Percentiles rank a stretch among this genome's conserved stretches.
Conservation (phyloP, 345 rosid genomes). For the Iberis pinnata region DNA sequence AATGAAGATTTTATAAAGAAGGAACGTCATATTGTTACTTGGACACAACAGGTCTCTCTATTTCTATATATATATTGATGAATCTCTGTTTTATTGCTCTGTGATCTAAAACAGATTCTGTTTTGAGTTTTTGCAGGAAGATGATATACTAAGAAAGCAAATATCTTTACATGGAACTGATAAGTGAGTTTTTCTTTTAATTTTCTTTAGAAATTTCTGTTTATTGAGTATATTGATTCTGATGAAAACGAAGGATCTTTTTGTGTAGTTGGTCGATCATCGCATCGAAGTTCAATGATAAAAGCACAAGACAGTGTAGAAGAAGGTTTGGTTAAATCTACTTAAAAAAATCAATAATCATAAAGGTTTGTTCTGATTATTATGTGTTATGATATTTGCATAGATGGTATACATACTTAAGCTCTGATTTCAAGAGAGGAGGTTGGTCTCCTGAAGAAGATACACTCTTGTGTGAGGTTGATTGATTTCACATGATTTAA, state of each 20-base stretch:
- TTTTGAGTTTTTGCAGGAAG: constrained; percentile 55
- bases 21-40: constrained; percentile 79
- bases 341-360: background rate
- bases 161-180: constrained; percentile 79
- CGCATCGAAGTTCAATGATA: constrained; percentile 85
- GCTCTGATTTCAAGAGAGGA: constrained; percentile 96
- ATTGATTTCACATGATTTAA: background rate
- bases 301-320: constrained; percentile 95
- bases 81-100: constrained; percentile 17
- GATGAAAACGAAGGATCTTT: constrained; percentile 7
- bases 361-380: constrained; percentile 22
- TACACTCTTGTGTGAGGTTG: constrained; percentile 85
- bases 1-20: constrained; percentile 77
- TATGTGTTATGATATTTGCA: constrained; percentile 1
- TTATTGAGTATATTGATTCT: constrained; percentile 17
- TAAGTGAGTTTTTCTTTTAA: constrained; percentile 40
- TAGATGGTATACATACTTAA: constrained; percentile 97
- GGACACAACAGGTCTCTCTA: constrained; percentile 58
- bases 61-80: background rate
- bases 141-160: constrained; percentile 80
- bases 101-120: constrained; percentile 6
- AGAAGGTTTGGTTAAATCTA: constrained; percentile 51
- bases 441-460: constrained; percentile 99
- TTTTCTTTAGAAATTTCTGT: background rate
- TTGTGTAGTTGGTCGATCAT: constrained; percentile 75